Evolutionary conservation across 1,284 basidiomycete species (phyloP), one percentile per base, ranked within the genome.

Genomic region (Cerrena zonata): DNA sequence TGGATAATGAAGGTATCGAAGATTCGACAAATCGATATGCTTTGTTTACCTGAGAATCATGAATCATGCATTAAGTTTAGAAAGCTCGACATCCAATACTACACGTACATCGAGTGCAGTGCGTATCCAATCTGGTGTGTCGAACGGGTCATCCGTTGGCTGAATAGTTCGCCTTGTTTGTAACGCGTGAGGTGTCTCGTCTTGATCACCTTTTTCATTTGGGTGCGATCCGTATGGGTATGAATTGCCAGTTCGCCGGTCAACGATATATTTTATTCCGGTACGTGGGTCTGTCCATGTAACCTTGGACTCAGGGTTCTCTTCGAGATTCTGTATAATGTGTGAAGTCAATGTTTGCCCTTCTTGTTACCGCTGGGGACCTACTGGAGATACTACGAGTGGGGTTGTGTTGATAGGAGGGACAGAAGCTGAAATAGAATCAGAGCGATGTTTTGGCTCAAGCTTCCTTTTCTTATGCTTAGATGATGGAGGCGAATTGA

Each of bases 191-290:
- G 43, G 27, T 52, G 50, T 2, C 38, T 39, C 18, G 46, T 40
- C 15, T n/a, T 44, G n/a, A 40, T 18, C 38, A 38, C 53, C 45
- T 15, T 43, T 47, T 5, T 53, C 38, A 18, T 37, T 43, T 38
- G 23, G 50, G 45, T 7, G 23, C 21, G 45, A 36, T 49, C 49
- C 26, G 60, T 65, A 67, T n/a, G 66, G 68, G 60, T 74, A 72
- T 36, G 80, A 69, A 65, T 87, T 77, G 11, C 80, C 80, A 10
- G 79, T 80, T 23, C 84, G 75, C 45, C 75, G 63, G 62, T 95
- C 85, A 10, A 93, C 75, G 5, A 86, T 57, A 56, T 86, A 85
- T 0, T 73, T 73, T 63, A 86, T 76, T n/a, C 84, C 79, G 1
- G 83, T 87, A 21, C 58, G 65, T 21, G 78, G 75, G 66, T 90